Evolutionary conservation across 129 eudicot genomes (phyloP).

Genomic region (Erigeron canadensis): DNA sequence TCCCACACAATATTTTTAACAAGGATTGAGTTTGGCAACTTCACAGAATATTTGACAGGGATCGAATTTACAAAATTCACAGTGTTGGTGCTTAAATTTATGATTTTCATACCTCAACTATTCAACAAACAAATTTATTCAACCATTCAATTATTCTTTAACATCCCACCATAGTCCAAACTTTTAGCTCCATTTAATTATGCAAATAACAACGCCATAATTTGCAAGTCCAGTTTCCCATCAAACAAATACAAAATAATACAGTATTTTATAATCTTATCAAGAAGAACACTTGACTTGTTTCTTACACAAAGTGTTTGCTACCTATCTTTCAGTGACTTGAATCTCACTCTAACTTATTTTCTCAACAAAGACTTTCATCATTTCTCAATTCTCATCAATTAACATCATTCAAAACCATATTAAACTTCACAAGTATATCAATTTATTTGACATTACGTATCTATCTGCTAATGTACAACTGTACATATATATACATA

Average conservation of each 20-base stretch:
- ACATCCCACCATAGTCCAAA: constrained; percentile 6
- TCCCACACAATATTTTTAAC: background rate
- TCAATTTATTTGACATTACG: too few relatives aligned
- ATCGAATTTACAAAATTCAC: background rate
- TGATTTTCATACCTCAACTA: background rate
- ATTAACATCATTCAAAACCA: too few relatives aligned
- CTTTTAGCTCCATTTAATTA: background rate
- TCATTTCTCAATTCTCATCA: too few relatives aligned
- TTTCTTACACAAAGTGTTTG: constrained; percentile 21
- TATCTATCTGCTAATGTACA: too few relatives aligned
- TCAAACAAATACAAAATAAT: background rate
- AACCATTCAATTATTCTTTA: background rate
- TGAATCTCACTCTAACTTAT: constrained; percentile 28
- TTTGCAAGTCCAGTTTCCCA: background rate
- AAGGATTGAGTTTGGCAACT: background rate
- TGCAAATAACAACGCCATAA: background rate
- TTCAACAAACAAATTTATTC: background rate
- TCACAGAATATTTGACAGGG: background rate
- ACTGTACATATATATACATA: too few relatives aligned
- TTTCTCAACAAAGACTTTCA: background rate
- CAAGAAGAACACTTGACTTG: constrained; percentile 19
- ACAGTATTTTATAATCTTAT: background rate
- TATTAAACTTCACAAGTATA: too few relatives aligned
- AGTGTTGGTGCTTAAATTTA: background rate
- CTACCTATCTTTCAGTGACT: constrained; percentile 1